Evolutionary conservation across 257 asterid species (phyloP).

Genomic region (Solanum gracilifrons): DNA sequence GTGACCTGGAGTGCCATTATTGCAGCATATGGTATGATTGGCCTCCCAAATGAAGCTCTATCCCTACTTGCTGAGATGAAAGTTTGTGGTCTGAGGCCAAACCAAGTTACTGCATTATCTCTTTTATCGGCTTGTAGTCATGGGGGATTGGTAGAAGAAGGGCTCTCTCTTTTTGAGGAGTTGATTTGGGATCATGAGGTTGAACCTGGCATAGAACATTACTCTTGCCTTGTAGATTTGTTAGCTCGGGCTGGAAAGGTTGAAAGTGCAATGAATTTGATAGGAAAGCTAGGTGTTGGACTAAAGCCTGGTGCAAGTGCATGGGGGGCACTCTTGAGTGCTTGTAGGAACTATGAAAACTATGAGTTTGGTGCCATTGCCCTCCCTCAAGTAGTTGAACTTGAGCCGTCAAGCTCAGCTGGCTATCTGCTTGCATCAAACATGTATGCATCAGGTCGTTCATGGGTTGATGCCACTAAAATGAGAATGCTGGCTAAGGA

Average conservation of each 20-base stretch:
- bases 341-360: constrained; percentile 46
- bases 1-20: constrained; percentile 83
- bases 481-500: constrained; percentile 57
- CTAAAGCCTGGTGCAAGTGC: constrained; percentile 54
- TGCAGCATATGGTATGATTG: constrained; percentile 71
- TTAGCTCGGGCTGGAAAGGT: constrained; percentile 80
- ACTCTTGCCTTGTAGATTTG: constrained; percentile 80
- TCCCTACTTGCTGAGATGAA: constrained; percentile 57
- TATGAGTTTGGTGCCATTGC: constrained; percentile 25
- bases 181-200: constrained; percentile 22
- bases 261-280: constrained; percentile 49
- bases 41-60: constrained; percentile 64
- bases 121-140: constrained; percentile 82
- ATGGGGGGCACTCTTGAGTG: constrained; percentile 88
- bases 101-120: constrained; percentile 53
- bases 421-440: constrained; percentile 75
- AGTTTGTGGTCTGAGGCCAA: constrained; percentile 47
- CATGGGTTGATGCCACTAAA: constrained; percentile 52
- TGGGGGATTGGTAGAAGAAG: constrained; percentile 82
- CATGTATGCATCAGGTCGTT: constrained; percentile 52
- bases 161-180: constrained; percentile 44
- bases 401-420: constrained; percentile 69
- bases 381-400: constrained; percentile 41
- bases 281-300: constrained; percentile 28
- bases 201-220: constrained; percentile 53